Evolutionary conservation across 805 yeast species (phyloP).

Genomic region (Hanseniaspora lachancei): DNA sequence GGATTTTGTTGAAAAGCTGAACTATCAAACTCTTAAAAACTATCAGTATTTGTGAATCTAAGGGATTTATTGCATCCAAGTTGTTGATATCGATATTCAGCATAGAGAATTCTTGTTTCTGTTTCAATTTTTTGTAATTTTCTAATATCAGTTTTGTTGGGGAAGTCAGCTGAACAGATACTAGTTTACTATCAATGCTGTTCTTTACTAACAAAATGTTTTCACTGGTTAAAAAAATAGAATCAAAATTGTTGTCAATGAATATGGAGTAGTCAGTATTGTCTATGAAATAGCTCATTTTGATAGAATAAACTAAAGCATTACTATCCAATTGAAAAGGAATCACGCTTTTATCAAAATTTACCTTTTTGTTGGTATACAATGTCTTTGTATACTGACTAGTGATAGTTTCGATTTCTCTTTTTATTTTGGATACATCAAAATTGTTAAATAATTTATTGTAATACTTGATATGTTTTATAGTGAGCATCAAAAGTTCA

Average conservation of each 20-base stretch:
- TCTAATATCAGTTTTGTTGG: neutral
- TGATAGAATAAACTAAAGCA: neutral
- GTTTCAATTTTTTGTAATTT: neutral
- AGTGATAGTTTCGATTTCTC: neutral
- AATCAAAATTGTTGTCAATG: constrained; percentile 1
- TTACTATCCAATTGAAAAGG: neutral
- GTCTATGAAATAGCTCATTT: neutral
- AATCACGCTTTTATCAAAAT: neutral
- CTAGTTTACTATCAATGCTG: neutral
- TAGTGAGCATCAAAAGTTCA: neutral
- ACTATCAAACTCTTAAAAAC: neutral
- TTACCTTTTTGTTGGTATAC: neutral
- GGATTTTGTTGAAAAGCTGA: neutral
- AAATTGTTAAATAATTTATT: neutral
- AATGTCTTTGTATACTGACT: neutral
- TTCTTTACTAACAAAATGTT: neutral
- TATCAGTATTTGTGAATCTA: constrained; percentile 2
- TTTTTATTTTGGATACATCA: neutral
- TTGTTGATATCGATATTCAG: neutral
- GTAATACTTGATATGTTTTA: neutral
- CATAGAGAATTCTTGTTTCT: neutral
- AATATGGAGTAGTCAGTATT: neutral
- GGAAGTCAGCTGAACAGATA: neutral
- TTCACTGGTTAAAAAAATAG: neutral
- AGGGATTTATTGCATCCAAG: neutral